These are phyloP conservation scores for Neurospora sp. DNA, from an alignment of 495 filamentous ascomycete genomes.

Conservation along the genomic window DNA sequence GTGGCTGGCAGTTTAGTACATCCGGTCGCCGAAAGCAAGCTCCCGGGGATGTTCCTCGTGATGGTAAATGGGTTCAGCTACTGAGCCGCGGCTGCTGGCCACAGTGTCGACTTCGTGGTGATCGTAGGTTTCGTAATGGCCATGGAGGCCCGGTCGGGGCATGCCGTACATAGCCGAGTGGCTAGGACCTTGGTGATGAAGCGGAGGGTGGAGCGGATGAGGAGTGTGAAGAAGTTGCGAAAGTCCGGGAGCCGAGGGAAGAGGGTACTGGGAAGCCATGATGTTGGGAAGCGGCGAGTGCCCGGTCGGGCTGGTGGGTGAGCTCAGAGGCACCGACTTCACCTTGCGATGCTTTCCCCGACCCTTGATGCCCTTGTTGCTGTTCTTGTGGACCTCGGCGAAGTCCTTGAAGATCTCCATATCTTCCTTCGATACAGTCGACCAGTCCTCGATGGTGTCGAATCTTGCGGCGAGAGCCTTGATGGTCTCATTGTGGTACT, in stretches of 20 bases:
- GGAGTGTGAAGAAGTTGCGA: conserved; percentile 16
- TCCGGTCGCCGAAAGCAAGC: conserved; percentile 30
- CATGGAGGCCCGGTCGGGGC: conserved; percentile 17
- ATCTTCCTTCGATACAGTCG: conserved; percentile 56
- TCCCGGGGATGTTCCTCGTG: conserved; percentile 28
- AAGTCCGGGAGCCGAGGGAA: conserved; percentile 12
- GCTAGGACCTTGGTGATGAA: conserved; percentile 13
- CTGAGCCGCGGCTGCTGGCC: conserved; percentile 20
- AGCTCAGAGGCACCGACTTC: conserved; percentile 7
- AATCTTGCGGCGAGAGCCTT: conserved; percentile 66
- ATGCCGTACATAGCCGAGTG: conserved; percentile 21
- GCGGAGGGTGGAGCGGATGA: conserved; percentile 4
- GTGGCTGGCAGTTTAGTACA: conserved; percentile 22
- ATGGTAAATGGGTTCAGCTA: conserved; percentile 31
- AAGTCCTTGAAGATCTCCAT: conserved; percentile 83
- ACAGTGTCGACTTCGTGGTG: conserved; percentile 32
- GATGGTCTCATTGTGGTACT: conserved; percentile 70
- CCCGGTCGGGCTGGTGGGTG: not conserved
- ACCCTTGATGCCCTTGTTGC: conserved; percentile 96
- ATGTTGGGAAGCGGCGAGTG: conserved; percentile 6
- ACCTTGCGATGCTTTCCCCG: conserved; percentile 73
- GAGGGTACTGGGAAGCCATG: conserved; percentile 8
- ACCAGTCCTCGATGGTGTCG: conserved; percentile 49
- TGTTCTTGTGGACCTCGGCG: conserved; percentile 80
- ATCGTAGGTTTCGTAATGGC: conserved; percentile 36